Conservation (phyloP, 192 early-diverging fungal species). For the Irineochytrium annulatum region DNA sequence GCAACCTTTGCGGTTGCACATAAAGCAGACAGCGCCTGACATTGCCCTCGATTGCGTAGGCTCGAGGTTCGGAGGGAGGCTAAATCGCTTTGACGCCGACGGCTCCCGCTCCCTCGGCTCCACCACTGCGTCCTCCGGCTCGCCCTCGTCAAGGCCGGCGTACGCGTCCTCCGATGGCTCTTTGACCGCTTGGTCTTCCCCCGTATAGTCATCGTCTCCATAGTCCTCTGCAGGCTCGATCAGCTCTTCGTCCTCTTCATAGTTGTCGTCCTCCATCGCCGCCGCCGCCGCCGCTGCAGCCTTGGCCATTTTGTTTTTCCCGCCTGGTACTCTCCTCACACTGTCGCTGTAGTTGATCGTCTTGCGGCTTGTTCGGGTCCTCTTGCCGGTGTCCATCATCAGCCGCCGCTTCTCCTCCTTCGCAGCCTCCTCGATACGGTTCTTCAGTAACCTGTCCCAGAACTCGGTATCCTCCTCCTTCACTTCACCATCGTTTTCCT, state of each 20-base stretch:
- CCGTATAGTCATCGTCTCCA: no score
- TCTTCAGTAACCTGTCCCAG: conserved; percentile 31
- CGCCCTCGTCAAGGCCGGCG: neutral
- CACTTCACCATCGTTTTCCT: neutral
- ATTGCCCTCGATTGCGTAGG: neutral
- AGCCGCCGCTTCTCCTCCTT: conserved; percentile 1
- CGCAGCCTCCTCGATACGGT: conserved; percentile 7
- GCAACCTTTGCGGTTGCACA: no score
- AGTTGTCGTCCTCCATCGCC: neutral
- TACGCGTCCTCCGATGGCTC: no score
- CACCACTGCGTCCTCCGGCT: neutral
- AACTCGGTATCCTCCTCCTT: conserved; percentile 41
- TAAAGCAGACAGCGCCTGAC: neutral
- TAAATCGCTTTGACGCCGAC: conserved; percentile 4
- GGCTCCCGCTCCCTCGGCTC: neutral
- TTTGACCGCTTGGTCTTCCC: no score
- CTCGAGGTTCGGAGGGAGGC: neutral
- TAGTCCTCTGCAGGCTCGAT: no score
- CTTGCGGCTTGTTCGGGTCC: conserved; percentile 24
- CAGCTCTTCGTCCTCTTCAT: no score
- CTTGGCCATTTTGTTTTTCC: neutral
- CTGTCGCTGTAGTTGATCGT: conserved; percentile 26
- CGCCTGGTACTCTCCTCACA: neutral
- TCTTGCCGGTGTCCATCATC: neutral
- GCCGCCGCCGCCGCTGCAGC: neutral